phyloP scores from a whole-genome alignment of 371 early-diverging fungal species.

The Encephalitozoon romaleae region DNA sequence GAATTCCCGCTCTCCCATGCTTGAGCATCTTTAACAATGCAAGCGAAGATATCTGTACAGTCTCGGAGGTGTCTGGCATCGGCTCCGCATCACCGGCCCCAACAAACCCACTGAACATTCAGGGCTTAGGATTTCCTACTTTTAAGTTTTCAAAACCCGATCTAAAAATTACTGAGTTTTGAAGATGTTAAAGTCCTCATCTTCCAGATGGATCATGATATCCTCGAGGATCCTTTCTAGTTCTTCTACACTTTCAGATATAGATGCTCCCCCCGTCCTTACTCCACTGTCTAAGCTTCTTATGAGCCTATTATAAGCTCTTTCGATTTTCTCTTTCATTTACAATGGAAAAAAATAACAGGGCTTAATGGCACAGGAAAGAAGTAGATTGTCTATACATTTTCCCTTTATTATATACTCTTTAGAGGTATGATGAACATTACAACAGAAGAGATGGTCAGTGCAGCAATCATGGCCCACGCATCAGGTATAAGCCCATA shows the following conservation, averaged over 20 bases:
- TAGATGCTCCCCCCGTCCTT: not conserved
- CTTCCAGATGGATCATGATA: not conserved
- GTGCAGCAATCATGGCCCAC: not conserved
- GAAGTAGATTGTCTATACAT: not conserved
- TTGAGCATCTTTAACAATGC: constrained; percentile 82
- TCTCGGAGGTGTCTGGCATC: constrained; percentile 86
- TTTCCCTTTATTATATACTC: not conserved
- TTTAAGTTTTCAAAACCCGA: not conserved
- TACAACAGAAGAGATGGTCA: not conserved
- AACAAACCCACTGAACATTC: constrained; percentile 31
- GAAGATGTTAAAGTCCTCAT: not conserved
- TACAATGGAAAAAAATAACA: not conserved
- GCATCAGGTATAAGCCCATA: not conserved
- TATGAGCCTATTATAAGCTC: not conserved
- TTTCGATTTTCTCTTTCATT: not conserved
- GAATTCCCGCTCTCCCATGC: constrained; percentile 93
- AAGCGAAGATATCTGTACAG: constrained; percentile 94
- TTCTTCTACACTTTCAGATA: not conserved
- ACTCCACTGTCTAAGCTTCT: not conserved
- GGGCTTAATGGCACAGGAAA: not conserved
- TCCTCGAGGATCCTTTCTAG: not conserved
- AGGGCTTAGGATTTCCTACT: not conserved
- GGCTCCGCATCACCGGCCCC: constrained; percentile 10
- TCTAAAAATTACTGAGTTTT: not conserved
- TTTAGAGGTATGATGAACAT: not conserved